A percentile compares a stretch with the other conserved stretches of the same genome.
These are phyloP conservation scores for Posidonia oceanica DNA, from an alignment of 116 monocot genomes.

Conservation along the genomic window DNA sequence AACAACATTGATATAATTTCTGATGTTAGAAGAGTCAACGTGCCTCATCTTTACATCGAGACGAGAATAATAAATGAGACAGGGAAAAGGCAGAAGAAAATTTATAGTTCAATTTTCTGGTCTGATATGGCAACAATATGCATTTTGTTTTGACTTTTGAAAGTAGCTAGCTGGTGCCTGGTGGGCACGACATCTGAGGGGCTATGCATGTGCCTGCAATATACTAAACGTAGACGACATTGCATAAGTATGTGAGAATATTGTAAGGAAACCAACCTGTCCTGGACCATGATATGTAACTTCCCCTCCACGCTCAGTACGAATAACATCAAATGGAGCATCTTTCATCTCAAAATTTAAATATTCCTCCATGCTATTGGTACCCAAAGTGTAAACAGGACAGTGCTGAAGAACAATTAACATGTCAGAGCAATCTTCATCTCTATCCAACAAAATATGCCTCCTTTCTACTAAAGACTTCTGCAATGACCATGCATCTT, in stretches of 20 bases:
- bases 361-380: constrained; percentile 44
- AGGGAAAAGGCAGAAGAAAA: no score
- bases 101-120: no score
- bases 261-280: constrained; percentile 35
- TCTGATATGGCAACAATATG: no score
- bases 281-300: constrained; percentile 97
- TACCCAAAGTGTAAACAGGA: constrained; percentile 84
- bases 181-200: no score
- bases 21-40: no score
- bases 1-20: no score
- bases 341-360: constrained; percentile 59
- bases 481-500: constrained; percentile 69
- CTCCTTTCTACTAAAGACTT: constrained; percentile 52
- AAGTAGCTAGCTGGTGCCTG: no score
- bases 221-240: neutral
- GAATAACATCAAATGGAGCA: constrained; percentile 62
- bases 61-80: no score
- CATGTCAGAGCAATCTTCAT: constrained; percentile 66
- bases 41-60: no score
- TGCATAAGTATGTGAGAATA: neutral
- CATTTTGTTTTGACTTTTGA: no score
- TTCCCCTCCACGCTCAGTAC: constrained; percentile 88
- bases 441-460: constrained; percentile 31
- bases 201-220: no score
- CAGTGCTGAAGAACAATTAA: constrained; percentile 72